phyloP scores from a whole-genome alignment of 2,329 filamentous ascomycete genomes.

The Fonsecaea erecta region DNA sequence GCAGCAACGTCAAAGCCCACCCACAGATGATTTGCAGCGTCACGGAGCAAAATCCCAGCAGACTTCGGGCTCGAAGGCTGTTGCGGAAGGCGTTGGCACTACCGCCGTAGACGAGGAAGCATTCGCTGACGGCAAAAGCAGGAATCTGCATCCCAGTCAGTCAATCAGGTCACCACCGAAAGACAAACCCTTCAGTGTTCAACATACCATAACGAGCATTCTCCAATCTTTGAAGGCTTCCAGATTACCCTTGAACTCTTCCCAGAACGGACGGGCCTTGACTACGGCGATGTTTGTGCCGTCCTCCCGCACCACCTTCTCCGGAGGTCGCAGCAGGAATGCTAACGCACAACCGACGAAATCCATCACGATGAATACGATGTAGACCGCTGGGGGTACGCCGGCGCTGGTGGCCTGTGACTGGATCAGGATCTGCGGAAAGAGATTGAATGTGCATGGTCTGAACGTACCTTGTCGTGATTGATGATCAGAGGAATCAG shows the following conservation, averaged over 20 bases:
- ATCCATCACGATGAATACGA: conserved; percentile 19
- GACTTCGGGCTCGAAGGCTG: conserved; percentile 37
- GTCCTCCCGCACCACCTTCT: conserved; percentile 20
- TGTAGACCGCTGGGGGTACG: conserved; percentile 19
- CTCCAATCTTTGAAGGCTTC: conserved; percentile 40
- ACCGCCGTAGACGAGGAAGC: conserved; percentile 43
- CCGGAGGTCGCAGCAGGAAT: conserved; percentile 14
- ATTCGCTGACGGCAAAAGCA: conserved; percentile 39
- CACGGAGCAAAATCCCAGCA: conserved; percentile 42
- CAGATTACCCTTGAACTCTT: conserved; percentile 42
- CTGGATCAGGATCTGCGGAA: background rate
- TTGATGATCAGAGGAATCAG: conserved; percentile 26
- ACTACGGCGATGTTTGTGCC: conserved; percentile 39
- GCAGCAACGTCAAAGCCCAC: conserved; percentile 31
- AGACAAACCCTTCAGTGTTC: background rate
- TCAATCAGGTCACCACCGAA: background rate
- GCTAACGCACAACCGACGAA: conserved; percentile 11
- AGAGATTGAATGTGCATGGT: background rate
- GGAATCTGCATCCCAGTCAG: conserved; percentile 26
- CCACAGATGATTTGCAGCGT: conserved; percentile 42
- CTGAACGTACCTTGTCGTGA: conserved; percentile 8
- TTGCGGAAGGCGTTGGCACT: conserved; percentile 43
- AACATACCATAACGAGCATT: conserved; percentile 37
- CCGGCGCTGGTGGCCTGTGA: conserved; percentile 11
- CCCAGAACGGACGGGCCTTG: conserved; percentile 37